Base-by-base conservation (phyloP, 805 yeast genomes). In the Hanseniaspora jakobsenii region DNA sequence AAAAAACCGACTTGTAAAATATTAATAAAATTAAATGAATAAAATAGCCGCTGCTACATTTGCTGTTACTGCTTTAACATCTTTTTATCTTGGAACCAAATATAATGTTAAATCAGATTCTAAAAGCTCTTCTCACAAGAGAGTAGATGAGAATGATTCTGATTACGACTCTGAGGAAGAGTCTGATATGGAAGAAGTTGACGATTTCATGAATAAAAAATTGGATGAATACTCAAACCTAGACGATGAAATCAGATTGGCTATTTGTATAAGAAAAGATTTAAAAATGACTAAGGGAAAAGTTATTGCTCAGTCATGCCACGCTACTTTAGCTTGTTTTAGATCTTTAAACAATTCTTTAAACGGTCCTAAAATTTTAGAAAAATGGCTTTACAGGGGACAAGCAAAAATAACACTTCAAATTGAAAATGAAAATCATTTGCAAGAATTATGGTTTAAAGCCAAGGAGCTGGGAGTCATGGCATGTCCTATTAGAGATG, bases 251-350 rank as follows among this genome's bases (percentile, higher is more conserved):
- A 83, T 80, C 10, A 66, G 81, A 54, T 81, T 89, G 95, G 86
- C 91, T 0, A 66, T 91, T 21, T 76, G 86, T 3, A 85, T 91
- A 4, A 75, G 98, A 49, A 81, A 79, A 23, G 98, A 91, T 59
- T 65, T 91, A 49, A 78, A 76, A 34, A 91, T 91, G 97, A 77
- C 81, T 26, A 85, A 84, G 62, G 99, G 99, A 18, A 91, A 91
- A 58, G 79, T 83, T 2, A 96, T 97, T 4, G 98, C 98, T 5
- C 99, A 91, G 58, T 89, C 97, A 61, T 79, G 86, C 30, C 99
- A 91, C 65, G 98, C 98, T n/a, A 93, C 97, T 0, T 69, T 91
- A 27, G 87, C 91, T 0, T 76, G 91, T 53, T 91, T 82, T 62
- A 78, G 81, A 55, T 63, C 75, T 49, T 79, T 81, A 64, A 66